Base-by-base conservation (phyloP, 371 early-diverging fungal genomes). In the Mortierella sp. region DNA sequence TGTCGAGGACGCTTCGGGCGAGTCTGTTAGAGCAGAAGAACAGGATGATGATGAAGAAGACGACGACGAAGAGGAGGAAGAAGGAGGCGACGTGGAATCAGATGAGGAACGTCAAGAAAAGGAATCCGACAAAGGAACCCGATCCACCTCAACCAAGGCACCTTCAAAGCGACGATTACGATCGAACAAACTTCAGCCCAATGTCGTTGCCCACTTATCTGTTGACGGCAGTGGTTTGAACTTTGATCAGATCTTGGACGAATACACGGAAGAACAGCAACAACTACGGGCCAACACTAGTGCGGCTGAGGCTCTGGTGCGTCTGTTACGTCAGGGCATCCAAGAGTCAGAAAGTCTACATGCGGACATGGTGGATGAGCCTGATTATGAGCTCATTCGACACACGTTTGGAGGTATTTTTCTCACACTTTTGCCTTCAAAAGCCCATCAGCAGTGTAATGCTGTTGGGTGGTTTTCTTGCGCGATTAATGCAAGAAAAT, bases 341-440 rank as follows among this genome's bases (percentile, higher is more conserved):
- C 46, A 67, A 34, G 67, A 67, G 11, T 61, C 73, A 6, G 73
- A 72, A 19, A 58, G 56, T 26, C 34, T 72, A 3, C 56, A 72
- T 23, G 55, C 67, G 3, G 73, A 72, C 43, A 61, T 66, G 59
- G 55, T 67, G 11, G 67, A 72, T 17, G 53, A 58, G 4, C 66
- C 61, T 19, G 73, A 61, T 21, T 67, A 72, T 32, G 73, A 72
- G 50, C 49, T 72, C 24, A 72, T 72, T 19, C 57, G 66, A 19
- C 66, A 61, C 19, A 62, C 73, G 2, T 72, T 72, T 63, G 73
- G 73, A 54, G 67, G 73, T 72, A 62, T 27, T 61, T 6, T 42
- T 7, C 11, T 15, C 17, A n/a, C 28, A 21, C 21, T 26, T 37
- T 26, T 26, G 46, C 41, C 28, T 28, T 52, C n/a, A n/a, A n/a